These are phyloP conservation scores for Plasmodium cynomolgi DNA, from an alignment of 169 alveolate species.

Conservation along the genomic window DNA sequence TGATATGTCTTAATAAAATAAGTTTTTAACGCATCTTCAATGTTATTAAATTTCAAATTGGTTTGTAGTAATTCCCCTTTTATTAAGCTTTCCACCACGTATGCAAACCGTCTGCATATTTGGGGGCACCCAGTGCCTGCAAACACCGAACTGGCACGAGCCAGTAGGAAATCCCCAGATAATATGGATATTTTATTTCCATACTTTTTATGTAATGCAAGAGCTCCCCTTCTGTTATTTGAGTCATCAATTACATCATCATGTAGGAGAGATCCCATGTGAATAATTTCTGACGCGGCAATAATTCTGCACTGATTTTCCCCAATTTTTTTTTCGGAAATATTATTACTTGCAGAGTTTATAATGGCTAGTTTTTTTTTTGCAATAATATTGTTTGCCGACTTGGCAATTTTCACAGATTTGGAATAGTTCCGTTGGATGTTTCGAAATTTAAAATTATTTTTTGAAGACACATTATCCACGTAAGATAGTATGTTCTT, in stretches of 20 bases:
- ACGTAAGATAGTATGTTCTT: constrained; percentile 35
- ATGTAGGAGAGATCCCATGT: constrained; percentile 86
- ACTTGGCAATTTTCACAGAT: background rate
- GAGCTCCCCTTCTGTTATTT: constrained; percentile 80
- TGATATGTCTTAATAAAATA: constrained; percentile 80
- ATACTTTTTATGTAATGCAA: constrained; percentile 80
- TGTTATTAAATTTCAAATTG: constrained; percentile 3
- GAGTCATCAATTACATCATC: constrained; percentile 89
- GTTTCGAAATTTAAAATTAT: constrained; percentile 27
- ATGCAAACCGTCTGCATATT: constrained; percentile 76
- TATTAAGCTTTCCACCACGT: constrained; percentile 81
- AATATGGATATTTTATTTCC: constrained; percentile 84
- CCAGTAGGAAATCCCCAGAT: constrained; percentile 85
- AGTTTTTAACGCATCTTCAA: constrained; percentile 79
- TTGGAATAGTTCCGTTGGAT: constrained; percentile 18
- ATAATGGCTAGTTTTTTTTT: background rate
- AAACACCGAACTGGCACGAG: constrained; percentile 73
- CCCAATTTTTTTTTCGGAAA: constrained; percentile 12
- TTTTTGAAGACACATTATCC: constrained; percentile 33
- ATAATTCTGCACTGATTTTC: constrained; percentile 68
- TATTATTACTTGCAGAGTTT: constrained; percentile 4
- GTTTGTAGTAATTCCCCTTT: constrained; percentile 76
- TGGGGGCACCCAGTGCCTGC: constrained; percentile 76
- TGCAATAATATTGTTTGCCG: background rate
- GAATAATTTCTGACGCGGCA: constrained; percentile 86